Evolutionary conservation across 2,329 filamentous ascomycete genomes (phyloP).

Genomic region (Pseudocercospora crystallina): DNA sequence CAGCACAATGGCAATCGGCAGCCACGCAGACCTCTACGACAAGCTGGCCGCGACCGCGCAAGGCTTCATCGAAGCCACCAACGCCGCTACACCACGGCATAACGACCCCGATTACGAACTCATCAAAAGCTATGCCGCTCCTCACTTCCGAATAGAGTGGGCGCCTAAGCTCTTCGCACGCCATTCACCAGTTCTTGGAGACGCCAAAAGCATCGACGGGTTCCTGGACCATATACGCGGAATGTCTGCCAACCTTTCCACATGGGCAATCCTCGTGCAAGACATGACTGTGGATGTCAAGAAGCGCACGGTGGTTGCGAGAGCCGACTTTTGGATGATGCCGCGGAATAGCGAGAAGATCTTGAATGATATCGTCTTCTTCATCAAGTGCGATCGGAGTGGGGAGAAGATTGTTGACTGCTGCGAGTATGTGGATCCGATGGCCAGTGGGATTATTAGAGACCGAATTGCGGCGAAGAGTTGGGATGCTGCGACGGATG

Average conservation of each 20-base stretch:
- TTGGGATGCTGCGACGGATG: neutral
- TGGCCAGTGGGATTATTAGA: constrained; percentile 17
- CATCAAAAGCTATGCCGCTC: constrained; percentile 13
- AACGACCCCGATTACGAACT: constrained; percentile 20
- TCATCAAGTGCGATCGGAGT: constrained; percentile 16
- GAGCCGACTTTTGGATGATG: constrained; percentile 22
- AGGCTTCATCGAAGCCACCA: constrained; percentile 20
- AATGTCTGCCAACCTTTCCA: constrained; percentile 15
- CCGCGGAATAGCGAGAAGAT: constrained; percentile 15
- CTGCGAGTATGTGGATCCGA: constrained; percentile 22
- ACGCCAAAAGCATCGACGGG: constrained; percentile 18
- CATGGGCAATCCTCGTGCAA: constrained; percentile 17
- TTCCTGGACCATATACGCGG: constrained; percentile 16
- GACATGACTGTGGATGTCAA: constrained; percentile 18
- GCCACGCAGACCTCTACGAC: constrained; percentile 12
- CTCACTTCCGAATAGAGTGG: constrained; percentile 21
- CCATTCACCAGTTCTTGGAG: constrained; percentile 10
- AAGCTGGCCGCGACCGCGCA: constrained; percentile 16
- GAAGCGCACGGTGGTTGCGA: constrained; percentile 12
- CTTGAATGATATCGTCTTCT: constrained; percentile 20
- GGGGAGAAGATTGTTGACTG: constrained; percentile 17
- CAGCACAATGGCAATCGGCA: too few relatives aligned
- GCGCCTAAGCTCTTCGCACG: constrained; percentile 20
- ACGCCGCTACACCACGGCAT: constrained; percentile 12
- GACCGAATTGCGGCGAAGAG: constrained; percentile 13